Evolutionary conservation across 371 early-diverging fungal species (phyloP), one percentile per base, ranked within the genome.

Genomic region (Haplosporangium sp.): DNA sequence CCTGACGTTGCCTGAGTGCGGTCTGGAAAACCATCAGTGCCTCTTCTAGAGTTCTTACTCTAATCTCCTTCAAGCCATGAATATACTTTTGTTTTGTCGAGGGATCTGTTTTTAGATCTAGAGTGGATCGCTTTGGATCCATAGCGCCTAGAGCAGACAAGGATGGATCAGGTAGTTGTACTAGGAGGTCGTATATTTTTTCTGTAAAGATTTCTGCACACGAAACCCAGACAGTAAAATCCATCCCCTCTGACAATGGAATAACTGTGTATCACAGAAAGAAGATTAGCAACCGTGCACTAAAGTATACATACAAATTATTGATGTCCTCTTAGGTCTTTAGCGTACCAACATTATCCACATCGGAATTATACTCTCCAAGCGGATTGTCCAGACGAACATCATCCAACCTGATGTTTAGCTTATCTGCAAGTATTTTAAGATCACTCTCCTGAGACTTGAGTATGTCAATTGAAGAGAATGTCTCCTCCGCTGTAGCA

Each of bases 181-280:
- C 87, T 42, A 96, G 82, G 42, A 97, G 85, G 72, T 97, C 97
- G 75, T 91, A 94, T 0, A 96, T 89, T 70, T 91, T 89, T 74
- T 96, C 96, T 39, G 92, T 94, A 74, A 95, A 95, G 11, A 97
- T 88, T 71, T 97, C 96, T 8, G 91, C 88, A 84, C 91, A 94
- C 5, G 93, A 93, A 38, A 93, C 86, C 87, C 92, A 92, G 19
- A 93, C 86, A 27, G 91, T 84, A 69, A 92, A 94, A 65, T 88
- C 90, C 83, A 86, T 91, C 35, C 86, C 84, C 35, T 77, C 45
- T n/a, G 86, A 85, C 34, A 89, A 73, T 0, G 70, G 52, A 4
- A 89, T 67, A 1, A 71, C 88, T 86, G 61, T 48, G 5, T 6
- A 38, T 35, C 19, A 38, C 47, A 50, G 34, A 63, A n/a, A 15